A percentile compares a stretch with the other conserved stretches of the same genome.
Conservation (phyloP, 2,329 filamentous ascomycete species). For the Fusarium devonianum region DNA sequence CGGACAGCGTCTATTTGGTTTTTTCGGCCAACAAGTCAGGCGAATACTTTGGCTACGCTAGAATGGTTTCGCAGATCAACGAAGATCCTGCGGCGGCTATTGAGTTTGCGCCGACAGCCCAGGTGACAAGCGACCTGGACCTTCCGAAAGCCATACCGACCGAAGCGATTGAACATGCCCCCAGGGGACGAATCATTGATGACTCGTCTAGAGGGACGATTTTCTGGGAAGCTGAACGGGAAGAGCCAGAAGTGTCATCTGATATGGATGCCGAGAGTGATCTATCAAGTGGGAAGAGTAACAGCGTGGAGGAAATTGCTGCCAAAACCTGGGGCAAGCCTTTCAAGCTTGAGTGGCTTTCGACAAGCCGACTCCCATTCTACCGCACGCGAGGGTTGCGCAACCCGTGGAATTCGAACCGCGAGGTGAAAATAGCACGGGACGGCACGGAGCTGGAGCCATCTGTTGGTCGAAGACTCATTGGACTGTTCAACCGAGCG, state of each 20-base stretch:
- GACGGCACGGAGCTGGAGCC: conserved; percentile 95
- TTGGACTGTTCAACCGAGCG: conserved; percentile 76
- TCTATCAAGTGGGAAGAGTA: conserved; percentile 48
- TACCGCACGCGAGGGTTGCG: conserved; percentile 85
- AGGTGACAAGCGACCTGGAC: conserved; percentile 66
- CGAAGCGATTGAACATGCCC: conserved; percentile 77
- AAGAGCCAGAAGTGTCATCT: conserved; percentile 54
- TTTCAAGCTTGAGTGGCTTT: conserved; percentile 90
- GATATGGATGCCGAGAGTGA: conserved; percentile 57
- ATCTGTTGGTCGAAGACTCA: conserved; percentile 75
- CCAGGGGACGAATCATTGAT: conserved; percentile 86
- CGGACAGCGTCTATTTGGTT: conserved; percentile 86
- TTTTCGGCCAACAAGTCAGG: conserved; percentile 98
- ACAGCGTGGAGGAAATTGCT: conserved; percentile 51
- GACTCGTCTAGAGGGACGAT: conserved; percentile 94
- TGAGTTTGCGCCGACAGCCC: conserved; percentile 71
- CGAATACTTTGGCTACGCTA: conserved; percentile 94
- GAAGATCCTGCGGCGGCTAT: conserved; percentile 75
- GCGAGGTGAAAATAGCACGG: conserved; percentile 94
- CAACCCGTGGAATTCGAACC: conserved; percentile 94
- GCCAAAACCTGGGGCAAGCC: conserved; percentile 85
- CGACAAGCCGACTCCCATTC: conserved; percentile 83
- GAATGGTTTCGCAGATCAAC: conserved; percentile 85
- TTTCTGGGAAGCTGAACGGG: conserved; percentile 87
- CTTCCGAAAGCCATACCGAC: conserved; percentile 82